Conservation (phyloP, 78 protist genomes). For the Chrysochromulina tobinii region DNA sequence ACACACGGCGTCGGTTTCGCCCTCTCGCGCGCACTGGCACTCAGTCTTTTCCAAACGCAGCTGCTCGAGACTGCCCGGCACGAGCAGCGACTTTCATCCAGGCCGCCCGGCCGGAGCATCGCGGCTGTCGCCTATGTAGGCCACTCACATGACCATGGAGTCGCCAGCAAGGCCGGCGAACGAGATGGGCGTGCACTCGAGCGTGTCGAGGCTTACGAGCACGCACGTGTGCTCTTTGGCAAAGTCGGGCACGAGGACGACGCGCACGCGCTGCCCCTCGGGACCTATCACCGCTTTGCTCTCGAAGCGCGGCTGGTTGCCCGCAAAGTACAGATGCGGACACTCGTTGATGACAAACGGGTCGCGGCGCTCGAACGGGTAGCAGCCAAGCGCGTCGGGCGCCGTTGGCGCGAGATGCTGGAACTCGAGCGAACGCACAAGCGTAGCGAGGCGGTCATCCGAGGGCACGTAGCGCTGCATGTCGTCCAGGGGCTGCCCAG, state of each 20-base stretch:
- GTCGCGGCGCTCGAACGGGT: conserved; percentile 35
- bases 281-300: not conserved
- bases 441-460: not conserved
- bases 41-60: no score
- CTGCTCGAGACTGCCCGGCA: no score
- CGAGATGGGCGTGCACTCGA: not conserved
- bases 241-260: conserved; percentile 41
- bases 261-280: not conserved
- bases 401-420: conserved; percentile 67
- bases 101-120: no score
- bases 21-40: no score
- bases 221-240: not conserved
- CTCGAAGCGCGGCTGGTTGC: conserved; percentile 42
- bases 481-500: conserved; percentile 39
- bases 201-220: conserved; percentile 33
- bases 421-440: conserved; percentile 14
- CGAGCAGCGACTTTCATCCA: no score
- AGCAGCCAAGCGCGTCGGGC: conserved; percentile 68
- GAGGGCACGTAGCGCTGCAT: not conserved
- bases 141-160: no score
- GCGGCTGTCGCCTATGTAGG: no score
- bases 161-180: not conserved
- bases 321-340: conserved; percentile 65
- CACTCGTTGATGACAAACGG: conserved; percentile 38
- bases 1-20: no score